phyloP scores from a whole-genome alignment of 75 land plant species.

The Cunninghamia lanceolata region DNA sequence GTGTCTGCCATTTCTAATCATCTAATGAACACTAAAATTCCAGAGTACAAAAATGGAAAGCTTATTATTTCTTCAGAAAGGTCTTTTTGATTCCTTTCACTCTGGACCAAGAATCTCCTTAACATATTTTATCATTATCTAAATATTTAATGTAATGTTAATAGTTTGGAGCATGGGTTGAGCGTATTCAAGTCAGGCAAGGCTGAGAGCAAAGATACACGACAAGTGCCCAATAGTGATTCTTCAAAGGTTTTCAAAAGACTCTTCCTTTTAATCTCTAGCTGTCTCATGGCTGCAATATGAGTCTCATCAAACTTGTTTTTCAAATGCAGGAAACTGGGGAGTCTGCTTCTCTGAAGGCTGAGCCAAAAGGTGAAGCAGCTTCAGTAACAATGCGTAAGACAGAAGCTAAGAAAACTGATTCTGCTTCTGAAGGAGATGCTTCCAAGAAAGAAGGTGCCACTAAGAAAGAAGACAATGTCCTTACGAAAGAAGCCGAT shows the following conservation, averaged over 20 bases:
- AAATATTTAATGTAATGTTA: slow-evolving; percentile 1
- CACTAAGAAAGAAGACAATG: background rate
- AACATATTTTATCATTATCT: background rate
- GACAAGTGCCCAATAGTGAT: background rate
- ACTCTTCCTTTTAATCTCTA: background rate
- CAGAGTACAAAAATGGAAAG: slow-evolving; percentile 24
- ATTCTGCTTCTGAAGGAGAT: background rate
- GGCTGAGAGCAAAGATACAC: slow-evolving; percentile 17
- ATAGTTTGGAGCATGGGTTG: slow-evolving; percentile 22
- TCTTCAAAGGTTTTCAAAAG: slow-evolving; percentile 7
- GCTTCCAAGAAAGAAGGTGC: background rate
- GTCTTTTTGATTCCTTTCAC: slow-evolving; percentile 5
- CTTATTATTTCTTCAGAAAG: slow-evolving; percentile 25
- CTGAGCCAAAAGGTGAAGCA: slow-evolving; percentile 11
- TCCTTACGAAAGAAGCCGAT: background rate
- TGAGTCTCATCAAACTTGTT: background rate
- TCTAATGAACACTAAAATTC: slow-evolving; percentile 20
- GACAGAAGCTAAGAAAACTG: slow-evolving; percentile 3
- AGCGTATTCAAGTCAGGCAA: slow-evolving; percentile 17
- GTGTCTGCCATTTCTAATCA: slow-evolving; percentile 32
- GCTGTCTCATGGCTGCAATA: background rate
- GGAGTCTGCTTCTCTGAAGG: background rate
- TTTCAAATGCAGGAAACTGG: background rate
- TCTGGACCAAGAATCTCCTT: background rate
- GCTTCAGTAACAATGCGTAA: slow-evolving; percentile 5